A percentile compares a stretch with the other conserved stretches of the same genome.
phyloP scores from a whole-genome alignment of 768 basidiomycete genomes.

The Lactifluus subvellereus region DNA sequence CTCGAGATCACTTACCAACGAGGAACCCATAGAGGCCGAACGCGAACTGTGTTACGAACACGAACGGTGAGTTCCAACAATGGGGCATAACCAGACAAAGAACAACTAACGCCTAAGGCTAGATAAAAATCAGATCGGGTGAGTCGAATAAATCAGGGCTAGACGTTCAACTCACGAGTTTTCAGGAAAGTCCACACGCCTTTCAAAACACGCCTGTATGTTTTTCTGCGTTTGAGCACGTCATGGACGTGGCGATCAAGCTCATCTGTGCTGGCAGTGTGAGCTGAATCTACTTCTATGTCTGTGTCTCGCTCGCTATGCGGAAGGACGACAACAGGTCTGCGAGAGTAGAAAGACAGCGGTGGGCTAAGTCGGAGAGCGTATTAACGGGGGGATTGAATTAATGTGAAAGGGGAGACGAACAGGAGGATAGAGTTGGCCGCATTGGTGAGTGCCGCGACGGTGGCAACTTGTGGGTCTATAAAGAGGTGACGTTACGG shows the following conservation, averaged over 20 bases:
- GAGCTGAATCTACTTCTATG: slow-evolving; percentile 30
- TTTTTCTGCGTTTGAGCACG: slow-evolving; percentile 57
- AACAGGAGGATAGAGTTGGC: slow-evolving; percentile 75
- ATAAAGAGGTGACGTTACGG: slow-evolving; percentile 9
- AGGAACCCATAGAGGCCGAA: slow-evolving; percentile 74
- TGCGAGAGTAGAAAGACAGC: slow-evolving; percentile 60
- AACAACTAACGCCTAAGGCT: slow-evolving; percentile 61
- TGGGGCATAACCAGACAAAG: not conserved
- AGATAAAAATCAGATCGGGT: slow-evolving; percentile 9
- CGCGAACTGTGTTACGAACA: slow-evolving; percentile 38
- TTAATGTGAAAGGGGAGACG: slow-evolving; percentile 7
- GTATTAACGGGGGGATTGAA: not conserved
- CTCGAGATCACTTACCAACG: slow-evolving; percentile 43
- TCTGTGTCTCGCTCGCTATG: slow-evolving; percentile 26
- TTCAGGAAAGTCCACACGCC: slow-evolving; percentile 82
- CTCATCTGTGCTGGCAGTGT: slow-evolving; percentile 36
- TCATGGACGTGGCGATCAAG: slow-evolving; percentile 78
- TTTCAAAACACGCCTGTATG: slow-evolving; percentile 49
- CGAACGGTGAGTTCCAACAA: not conserved
- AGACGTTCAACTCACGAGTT: slow-evolving; percentile 51
- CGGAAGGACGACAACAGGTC: slow-evolving; percentile 59
- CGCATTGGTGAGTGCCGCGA: slow-evolving; percentile 71
- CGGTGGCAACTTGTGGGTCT: slow-evolving; percentile 72
- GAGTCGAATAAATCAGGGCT: not conserved
- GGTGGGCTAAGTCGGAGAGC: slow-evolving; percentile 47